These are phyloP conservation scores for Gossypioides kirkii DNA, from an alignment of 345 rosid genomes.

Conservation along the genomic window DNA sequence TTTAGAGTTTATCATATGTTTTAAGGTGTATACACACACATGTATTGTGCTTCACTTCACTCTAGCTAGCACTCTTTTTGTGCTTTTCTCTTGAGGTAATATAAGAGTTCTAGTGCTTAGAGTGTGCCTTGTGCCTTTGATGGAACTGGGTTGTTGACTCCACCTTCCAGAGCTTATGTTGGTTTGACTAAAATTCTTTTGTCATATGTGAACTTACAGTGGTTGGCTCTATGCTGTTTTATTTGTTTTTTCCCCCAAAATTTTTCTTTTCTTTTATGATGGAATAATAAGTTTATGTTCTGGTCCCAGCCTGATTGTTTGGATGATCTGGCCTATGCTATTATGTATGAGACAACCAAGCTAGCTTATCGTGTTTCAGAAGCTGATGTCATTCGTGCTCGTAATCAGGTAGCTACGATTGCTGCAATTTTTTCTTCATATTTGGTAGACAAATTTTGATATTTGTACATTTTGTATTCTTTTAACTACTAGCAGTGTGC, in stretches of 20 bases:
- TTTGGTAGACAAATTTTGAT: background rate
- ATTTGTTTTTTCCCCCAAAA: background rate
- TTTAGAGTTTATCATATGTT: no score
- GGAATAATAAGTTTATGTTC: background rate
- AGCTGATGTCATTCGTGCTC: slow-evolving; percentile 89
- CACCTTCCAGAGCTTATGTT: background rate
- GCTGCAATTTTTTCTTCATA: background rate
- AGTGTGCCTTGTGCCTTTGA: no score
- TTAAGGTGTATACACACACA: no score
- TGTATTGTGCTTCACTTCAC: no score
- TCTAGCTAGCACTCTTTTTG: no score
- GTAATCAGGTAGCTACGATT: slow-evolving; percentile 67
- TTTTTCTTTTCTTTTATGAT: background rate
- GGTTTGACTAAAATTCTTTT: background rate
- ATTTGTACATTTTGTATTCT: background rate
- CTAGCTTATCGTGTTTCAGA: slow-evolving; percentile 88
- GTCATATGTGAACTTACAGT: background rate
- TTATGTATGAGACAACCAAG: slow-evolving; percentile 81
- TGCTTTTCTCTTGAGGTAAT: no score
- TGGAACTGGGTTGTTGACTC: background rate
- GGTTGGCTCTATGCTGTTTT: background rate
- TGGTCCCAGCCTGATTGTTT: slow-evolving; percentile 64
- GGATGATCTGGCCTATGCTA: slow-evolving; percentile 93
- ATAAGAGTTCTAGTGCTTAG: no score
- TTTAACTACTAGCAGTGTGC: background rate